Percentiles rank a stretch among this genome's conserved stretches.
phyloP scores from a whole-genome alignment of 495 filamentous ascomycete genomes.

The Talaromyces liani region DNA sequence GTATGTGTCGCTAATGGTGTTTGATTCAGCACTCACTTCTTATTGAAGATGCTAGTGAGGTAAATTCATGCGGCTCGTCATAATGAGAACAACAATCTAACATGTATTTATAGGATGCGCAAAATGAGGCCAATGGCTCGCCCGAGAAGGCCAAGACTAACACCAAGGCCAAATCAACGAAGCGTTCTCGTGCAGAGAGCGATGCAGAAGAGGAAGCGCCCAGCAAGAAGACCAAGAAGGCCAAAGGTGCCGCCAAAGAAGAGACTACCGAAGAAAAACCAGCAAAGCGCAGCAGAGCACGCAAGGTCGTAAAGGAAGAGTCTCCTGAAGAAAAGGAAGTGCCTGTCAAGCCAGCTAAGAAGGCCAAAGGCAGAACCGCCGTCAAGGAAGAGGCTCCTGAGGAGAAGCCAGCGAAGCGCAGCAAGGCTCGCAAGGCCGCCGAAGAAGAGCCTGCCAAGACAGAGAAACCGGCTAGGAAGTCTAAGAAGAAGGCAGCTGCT shows the following conservation, averaged over 20 bases:
- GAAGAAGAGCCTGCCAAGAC: background rate
- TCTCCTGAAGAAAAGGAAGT: background rate
- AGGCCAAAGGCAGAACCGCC: conserved; percentile 1
- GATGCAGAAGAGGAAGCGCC: conserved; percentile 11
- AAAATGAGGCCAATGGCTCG: conserved; percentile 16
- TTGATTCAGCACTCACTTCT: background rate
- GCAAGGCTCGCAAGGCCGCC: conserved; percentile 15
- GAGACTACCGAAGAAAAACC: conserved; percentile 18
- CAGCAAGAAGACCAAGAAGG: conserved; percentile 15
- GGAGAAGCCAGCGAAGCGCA: conserved; percentile 19
- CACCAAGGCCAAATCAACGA: conserved; percentile 26
- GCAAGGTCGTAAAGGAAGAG: conserved; percentile 12
- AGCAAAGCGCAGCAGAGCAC: conserved; percentile 11
- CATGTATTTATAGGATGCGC: background rate
- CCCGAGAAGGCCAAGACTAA: conserved; percentile 14
- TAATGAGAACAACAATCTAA: conserved; percentile 21
- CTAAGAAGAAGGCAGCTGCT: conserved; percentile 16
- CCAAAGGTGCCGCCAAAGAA: conserved; percentile 8
- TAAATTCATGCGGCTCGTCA: conserved; percentile 9
- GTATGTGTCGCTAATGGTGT: conserved; percentile 21
- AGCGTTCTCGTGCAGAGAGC: conserved; percentile 31
- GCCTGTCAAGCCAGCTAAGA: conserved; percentile 14
- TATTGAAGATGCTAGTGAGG: conserved; percentile 15
- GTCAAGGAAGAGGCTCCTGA: conserved; percentile 9
- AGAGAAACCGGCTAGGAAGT: conserved; percentile 5